Percentiles rank a stretch among this genome's conserved stretches.
Evolutionary conservation across 257 asterid genomes (phyloP).

Genomic region (Anisodus tanguticus): DNA sequence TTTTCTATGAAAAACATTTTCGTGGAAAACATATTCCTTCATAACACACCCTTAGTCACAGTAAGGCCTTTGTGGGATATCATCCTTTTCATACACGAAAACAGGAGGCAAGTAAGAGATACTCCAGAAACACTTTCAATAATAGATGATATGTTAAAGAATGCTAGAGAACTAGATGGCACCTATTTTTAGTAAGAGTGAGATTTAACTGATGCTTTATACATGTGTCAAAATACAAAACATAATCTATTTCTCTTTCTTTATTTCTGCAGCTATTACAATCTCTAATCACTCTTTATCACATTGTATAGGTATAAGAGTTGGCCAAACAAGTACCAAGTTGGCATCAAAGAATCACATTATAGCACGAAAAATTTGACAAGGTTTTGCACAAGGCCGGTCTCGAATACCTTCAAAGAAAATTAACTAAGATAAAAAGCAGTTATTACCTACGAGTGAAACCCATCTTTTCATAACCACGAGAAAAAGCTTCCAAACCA

Average conservation of each 20-base stretch:
- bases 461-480: slow-evolving; percentile 95
- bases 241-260: slow-evolving; percentile 9
- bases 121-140: not conserved
- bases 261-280: not conserved
- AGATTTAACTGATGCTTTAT: not conserved
- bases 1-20: too few species aligned
- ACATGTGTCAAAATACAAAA: not conserved
- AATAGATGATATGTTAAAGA: not conserved
- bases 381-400: not conserved
- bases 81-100: not conserved
- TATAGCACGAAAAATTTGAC: not conserved
- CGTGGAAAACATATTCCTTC: too few species aligned
- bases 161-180: too few species aligned
- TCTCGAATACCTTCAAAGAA: not conserved
- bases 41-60: not conserved
- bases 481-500: slow-evolving; percentile 87
- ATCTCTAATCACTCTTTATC: too few species aligned
- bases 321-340: not conserved
- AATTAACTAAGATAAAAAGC: slow-evolving; percentile 25
- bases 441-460: slow-evolving; percentile 77
- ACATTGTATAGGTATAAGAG: not conserved
- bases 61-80: not conserved
- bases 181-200: not conserved
- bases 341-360: not conserved
- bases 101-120: not conserved